phyloP scores from a whole-genome alignment of 1,284 basidiomycete genomes.

The Ganoderma lucidum region DNA sequence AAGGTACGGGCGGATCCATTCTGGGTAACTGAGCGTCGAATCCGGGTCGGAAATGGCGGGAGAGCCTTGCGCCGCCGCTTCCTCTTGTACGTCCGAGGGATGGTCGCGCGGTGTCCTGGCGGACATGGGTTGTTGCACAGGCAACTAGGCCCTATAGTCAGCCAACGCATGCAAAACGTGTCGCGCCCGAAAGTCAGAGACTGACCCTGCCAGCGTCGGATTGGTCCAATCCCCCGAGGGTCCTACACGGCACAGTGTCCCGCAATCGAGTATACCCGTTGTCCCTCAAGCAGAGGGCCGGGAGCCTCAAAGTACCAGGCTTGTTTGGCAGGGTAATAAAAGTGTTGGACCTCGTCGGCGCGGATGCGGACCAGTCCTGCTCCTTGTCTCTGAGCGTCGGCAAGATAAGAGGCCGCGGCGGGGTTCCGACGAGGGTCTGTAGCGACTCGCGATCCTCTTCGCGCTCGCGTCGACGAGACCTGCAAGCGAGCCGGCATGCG shows the following conservation, averaged over 20 bases:
- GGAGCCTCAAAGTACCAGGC: not conserved
- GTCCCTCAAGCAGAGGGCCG: not conserved
- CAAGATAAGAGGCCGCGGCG: conserved; percentile 2
- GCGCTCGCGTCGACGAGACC: not conserved
- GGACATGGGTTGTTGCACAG: not conserved
- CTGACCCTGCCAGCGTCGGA: conserved; percentile 3
- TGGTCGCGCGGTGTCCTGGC: not conserved
- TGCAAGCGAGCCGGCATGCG: conserved; percentile 5
- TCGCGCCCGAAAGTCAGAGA: not conserved
- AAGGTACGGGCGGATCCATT: conserved; percentile 28
- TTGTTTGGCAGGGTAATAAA: not conserved
- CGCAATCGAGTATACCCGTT: not conserved
- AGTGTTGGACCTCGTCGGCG: not conserved
- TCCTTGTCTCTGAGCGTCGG: not conserved
- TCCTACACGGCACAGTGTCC: conserved; percentile 1
- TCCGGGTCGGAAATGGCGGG: conserved; percentile 10
- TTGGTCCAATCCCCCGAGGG: not conserved
- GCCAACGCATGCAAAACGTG: not conserved
- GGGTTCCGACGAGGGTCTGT: not conserved
- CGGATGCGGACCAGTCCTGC: not conserved
- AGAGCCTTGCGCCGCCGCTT: too few species aligned
- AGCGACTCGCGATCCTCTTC: not conserved
- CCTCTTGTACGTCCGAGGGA: not conserved
- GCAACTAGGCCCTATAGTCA: not conserved
- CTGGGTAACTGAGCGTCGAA: conserved; percentile 20